Conservation (phyloP, 306 rosid genomes). For the Lotus japonicus region DNA sequence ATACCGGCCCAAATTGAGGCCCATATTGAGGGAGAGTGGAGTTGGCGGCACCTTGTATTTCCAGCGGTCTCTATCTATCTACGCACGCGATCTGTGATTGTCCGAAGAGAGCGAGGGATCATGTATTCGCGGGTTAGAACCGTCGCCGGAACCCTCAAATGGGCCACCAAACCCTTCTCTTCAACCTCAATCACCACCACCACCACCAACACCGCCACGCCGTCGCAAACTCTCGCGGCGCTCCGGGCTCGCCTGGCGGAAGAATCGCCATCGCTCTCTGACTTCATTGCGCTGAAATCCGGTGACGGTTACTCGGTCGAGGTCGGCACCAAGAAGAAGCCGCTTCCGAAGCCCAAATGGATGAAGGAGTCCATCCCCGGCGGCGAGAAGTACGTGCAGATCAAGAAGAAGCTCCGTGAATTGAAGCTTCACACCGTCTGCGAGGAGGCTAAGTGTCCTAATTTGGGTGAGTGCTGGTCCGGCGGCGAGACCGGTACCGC, state of each 20-base stretch:
- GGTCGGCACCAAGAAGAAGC: constrained; percentile 98
- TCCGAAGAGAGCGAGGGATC: constrained; percentile 1
- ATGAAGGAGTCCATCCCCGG: constrained; percentile 97
- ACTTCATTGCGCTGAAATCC: constrained; percentile 42
- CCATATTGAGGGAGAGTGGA: background rate
- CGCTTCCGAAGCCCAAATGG: constrained; percentile 95
- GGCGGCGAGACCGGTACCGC: constrained; percentile 99
- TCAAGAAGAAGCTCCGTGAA: constrained; percentile 89
- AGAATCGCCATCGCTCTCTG: constrained; percentile 58
- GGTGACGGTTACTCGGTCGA: constrained; percentile 65
- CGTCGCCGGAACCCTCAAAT: constrained; percentile 37
- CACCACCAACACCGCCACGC: background rate
- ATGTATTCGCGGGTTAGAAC: constrained; percentile 46
- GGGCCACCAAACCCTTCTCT: constrained; percentile 38
- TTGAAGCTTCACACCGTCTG: constrained; percentile 96
- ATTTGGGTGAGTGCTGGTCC: constrained; percentile 98
- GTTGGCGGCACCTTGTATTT: background rate
- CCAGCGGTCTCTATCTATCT: constrained; percentile 14
- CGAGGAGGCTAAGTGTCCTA: constrained; percentile 93
- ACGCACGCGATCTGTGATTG: constrained; percentile 16
- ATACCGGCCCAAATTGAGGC: constrained; percentile 1
- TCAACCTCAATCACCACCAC: constrained; percentile 36
- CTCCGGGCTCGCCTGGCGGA: constrained; percentile 75
- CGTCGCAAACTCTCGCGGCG: constrained; percentile 59
- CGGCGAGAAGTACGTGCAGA: constrained; percentile 90